Conservation (phyloP, 345 rosid species). For the Dimocarpus longan region DNA sequence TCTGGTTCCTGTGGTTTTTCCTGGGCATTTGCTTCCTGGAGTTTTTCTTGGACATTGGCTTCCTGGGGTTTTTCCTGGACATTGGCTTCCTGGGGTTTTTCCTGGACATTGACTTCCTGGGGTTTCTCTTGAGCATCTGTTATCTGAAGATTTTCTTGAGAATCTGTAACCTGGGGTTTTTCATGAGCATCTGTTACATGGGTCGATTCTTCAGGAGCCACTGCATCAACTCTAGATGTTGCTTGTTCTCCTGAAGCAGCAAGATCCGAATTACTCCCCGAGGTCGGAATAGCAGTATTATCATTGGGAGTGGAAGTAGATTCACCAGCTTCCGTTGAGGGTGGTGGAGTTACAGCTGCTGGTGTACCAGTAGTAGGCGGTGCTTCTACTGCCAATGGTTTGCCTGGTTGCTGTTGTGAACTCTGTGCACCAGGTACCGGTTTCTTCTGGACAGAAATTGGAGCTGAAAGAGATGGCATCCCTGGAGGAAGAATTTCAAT, state of each 20-base stretch:
- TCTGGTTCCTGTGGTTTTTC: constrained; percentile 25
- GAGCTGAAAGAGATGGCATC: constrained; percentile 81
- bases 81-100: constrained; percentile 24
- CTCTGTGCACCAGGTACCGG: constrained; percentile 46
- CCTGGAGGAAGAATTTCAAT: constrained; percentile 95
- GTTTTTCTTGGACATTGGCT: constrained; percentile 29
- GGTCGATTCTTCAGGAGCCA: constrained; percentile 19
- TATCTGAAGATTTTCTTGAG: constrained; percentile 17
- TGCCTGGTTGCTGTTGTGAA: constrained; percentile 61
- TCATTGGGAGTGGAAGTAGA: constrained; percentile 39
- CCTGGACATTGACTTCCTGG: constrained; percentile 30
- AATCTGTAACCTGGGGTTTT: constrained; percentile 5
- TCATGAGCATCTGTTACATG: constrained; percentile 35
- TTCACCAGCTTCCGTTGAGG: constrained; percentile 38
- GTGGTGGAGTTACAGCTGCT: constrained; percentile 36
- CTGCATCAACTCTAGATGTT: constrained; percentile 24
- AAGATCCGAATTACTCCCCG: constrained; percentile 37
- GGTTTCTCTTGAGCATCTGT: constrained; percentile 31
- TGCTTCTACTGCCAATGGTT: constrained; percentile 61
- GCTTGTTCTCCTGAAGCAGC: constrained; percentile 33
- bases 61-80: constrained; percentile 28
- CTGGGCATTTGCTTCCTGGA: constrained; percentile 26
- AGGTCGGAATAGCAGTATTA: constrained; percentile 31
- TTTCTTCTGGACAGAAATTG: constrained; percentile 70
- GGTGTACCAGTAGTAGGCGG: constrained; percentile 47